phyloP scores from a whole-genome alignment of 805 yeast genomes.

The Starmerella asiatica region DNA sequence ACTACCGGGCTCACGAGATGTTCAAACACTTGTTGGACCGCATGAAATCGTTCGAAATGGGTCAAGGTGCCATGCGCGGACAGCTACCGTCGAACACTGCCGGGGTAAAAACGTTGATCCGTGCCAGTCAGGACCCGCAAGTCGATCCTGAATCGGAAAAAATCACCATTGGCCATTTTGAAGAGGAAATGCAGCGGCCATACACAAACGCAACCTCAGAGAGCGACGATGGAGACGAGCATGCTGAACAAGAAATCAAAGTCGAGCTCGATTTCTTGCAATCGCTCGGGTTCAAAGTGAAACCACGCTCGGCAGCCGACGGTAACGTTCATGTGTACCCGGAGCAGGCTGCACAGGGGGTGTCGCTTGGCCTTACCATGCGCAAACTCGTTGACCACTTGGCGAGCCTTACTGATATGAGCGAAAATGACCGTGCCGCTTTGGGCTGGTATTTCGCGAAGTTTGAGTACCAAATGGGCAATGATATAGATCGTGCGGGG shows the following conservation, averaged over 20 bases:
- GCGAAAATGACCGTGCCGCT: constrained; percentile 27
- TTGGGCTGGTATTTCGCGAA: constrained; percentile 33
- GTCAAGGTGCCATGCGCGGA: constrained; percentile 15
- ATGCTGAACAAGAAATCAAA: constrained; percentile 19
- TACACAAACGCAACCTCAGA: constrained; percentile 15
- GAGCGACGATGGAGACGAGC: constrained; percentile 12
- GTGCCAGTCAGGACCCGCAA: constrained; percentile 30
- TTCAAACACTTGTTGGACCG: constrained; percentile 29
- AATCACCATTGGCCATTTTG: constrained; percentile 28
- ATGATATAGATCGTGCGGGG: constrained; percentile 26
- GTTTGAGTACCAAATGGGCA: constrained; percentile 29
- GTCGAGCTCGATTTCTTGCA: constrained; percentile 24
- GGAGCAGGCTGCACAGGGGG: constrained; percentile 26
- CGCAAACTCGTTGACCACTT: constrained; percentile 26
- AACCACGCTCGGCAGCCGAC: constrained; percentile 2
- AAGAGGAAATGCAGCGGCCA: constrained; percentile 29
- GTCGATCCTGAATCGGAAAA: constrained; percentile 24
- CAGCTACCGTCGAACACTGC: constrained; percentile 22
- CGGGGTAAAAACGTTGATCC: constrained; percentile 29
- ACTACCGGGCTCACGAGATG: constrained; percentile 26
- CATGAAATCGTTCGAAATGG: constrained; percentile 27
- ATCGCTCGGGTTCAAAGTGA: constrained; percentile 22
- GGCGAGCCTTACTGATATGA: constrained; percentile 25
- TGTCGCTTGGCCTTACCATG: constrained; percentile 30
- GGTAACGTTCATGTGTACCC: constrained; percentile 23